Conservation (phyloP, 2,329 filamentous ascomycete genomes). For the Colletotrichum lindemuthianum region DNA sequence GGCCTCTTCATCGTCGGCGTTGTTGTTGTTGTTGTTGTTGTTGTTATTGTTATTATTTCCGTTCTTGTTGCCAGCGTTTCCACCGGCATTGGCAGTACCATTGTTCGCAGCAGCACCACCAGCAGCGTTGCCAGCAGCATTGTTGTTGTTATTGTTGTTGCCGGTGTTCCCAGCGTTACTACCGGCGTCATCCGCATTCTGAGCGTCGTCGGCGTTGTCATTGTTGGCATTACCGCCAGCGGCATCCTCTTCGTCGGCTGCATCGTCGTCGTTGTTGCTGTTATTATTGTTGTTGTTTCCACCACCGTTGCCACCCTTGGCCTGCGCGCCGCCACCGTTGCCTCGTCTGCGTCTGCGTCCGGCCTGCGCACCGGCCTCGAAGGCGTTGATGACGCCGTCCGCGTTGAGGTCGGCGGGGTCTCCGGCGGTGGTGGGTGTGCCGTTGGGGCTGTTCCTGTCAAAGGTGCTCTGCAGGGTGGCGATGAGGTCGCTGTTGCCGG, state of each 20-base stretch:
- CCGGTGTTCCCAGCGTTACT: conserved; percentile 29
- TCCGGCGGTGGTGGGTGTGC: conserved; percentile 9
- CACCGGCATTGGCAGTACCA: background rate
- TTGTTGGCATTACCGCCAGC: conserved; percentile 1
- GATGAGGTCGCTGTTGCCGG: conserved; percentile 3
- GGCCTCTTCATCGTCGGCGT: too few relatives aligned
- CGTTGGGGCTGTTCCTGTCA: conserved; percentile 16
- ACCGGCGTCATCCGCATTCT: conserved; percentile 30
- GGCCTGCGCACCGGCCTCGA: conserved; percentile 37
- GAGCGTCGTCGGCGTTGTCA: conserved; percentile 11
- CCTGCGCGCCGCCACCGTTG: background rate
- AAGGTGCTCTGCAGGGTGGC: conserved; percentile 23
- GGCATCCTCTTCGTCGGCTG: background rate
- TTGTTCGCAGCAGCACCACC: conserved; percentile 1
- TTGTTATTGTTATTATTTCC: too few relatives aligned
- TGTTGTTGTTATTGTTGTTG: conserved; percentile 15
- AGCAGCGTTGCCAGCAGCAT: conserved; percentile 1
- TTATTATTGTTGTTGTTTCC: conserved; percentile 1
- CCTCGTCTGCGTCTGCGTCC: conserved; percentile 12
- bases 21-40: too few relatives aligned
- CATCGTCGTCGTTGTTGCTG: background rate
- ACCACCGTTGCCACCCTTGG: conserved; percentile 2
- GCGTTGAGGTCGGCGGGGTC: conserved; percentile 8
- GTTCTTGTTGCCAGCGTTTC: background rate
- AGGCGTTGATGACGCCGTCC: conserved; percentile 29